Evolutionary conservation across 345 rosid species (phyloP).

Genomic region (Trapa bicornis): DNA sequence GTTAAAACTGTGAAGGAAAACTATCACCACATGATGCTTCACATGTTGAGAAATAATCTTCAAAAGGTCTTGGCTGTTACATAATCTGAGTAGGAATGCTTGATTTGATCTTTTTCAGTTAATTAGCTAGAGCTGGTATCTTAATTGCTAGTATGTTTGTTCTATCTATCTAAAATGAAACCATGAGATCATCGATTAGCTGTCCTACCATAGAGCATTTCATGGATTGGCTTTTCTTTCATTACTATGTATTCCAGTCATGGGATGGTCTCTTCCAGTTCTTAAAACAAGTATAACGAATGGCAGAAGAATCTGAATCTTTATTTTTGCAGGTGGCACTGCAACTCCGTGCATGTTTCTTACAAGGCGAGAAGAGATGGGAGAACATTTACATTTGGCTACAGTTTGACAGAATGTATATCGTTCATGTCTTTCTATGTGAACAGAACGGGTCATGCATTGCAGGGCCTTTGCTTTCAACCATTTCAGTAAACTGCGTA

Average conservation of each 20-base stretch:
- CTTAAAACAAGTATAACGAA: not conserved
- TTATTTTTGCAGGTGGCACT: not conserved
- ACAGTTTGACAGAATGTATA: conserved; percentile 5
- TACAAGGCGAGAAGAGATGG: conserved; percentile 1
- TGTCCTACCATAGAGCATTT: not conserved
- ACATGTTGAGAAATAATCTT: not conserved
- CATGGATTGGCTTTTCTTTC: not conserved
- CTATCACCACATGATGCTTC: not conserved
- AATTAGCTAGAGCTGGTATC: not conserved
- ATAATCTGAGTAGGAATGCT: not conserved
- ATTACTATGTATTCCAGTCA: not conserved
- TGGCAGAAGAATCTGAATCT: not conserved
- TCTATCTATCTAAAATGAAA: not conserved
- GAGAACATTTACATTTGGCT: conserved; percentile 1
- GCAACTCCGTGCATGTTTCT: not conserved
- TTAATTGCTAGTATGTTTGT: not conserved
- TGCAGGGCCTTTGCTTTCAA: conserved; percentile 12
- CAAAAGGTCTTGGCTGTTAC: not conserved
- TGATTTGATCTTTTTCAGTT: not conserved
- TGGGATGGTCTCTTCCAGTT: not conserved
- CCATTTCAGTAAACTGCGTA: not conserved
- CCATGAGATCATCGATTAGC: not conserved
- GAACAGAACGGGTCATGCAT: conserved; percentile 7
- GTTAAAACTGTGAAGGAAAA: no score
- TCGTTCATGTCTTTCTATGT: conserved; percentile 1